Conservation (phyloP, 116 monocot genomes). For the Iris pallida region DNA sequence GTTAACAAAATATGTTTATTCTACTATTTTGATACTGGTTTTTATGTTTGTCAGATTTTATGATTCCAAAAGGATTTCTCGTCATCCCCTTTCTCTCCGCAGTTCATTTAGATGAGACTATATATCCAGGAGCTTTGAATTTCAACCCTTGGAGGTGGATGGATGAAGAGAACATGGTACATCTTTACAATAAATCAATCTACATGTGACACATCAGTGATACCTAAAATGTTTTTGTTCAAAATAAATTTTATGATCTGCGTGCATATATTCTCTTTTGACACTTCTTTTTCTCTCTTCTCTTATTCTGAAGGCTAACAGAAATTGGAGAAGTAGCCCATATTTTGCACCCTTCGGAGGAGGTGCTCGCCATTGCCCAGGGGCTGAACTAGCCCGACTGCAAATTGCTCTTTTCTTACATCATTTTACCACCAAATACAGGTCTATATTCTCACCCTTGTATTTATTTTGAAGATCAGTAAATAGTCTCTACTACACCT, state of each 20-base stretch:
- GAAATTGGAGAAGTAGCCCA: conserved; percentile 37
- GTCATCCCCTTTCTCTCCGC: conserved; percentile 37
- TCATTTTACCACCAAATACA: conserved; percentile 33
- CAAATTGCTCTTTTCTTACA: conserved; percentile 40
- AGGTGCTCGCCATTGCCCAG: conserved; percentile 30
- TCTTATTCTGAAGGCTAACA: conserved; percentile 17
- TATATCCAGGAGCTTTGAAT: conserved; percentile 27
- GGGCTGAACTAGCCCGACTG: conserved; percentile 36
- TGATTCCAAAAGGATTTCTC: conserved; percentile 31
- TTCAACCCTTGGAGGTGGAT: conserved; percentile 54
- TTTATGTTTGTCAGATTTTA: conserved; percentile 18
- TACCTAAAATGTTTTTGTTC: no score
- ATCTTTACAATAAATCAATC: neutral
- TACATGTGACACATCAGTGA: no score
- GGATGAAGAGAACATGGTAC: conserved; percentile 26
- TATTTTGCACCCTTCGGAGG: conserved; percentile 39
- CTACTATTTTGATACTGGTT: neutral
- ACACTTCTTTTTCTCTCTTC: neutral
- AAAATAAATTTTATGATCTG: neutral
- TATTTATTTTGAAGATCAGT: neutral
- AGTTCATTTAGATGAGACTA: conserved; percentile 35
- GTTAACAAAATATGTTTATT: neutral
- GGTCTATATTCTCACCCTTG: conserved; percentile 10
- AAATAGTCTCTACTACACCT: neutral
- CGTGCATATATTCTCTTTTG: neutral